These are phyloP conservation scores for Penicillium goetzii DNA, from an alignment of 495 filamentous ascomycete genomes.

Conservation along the genomic window DNA sequence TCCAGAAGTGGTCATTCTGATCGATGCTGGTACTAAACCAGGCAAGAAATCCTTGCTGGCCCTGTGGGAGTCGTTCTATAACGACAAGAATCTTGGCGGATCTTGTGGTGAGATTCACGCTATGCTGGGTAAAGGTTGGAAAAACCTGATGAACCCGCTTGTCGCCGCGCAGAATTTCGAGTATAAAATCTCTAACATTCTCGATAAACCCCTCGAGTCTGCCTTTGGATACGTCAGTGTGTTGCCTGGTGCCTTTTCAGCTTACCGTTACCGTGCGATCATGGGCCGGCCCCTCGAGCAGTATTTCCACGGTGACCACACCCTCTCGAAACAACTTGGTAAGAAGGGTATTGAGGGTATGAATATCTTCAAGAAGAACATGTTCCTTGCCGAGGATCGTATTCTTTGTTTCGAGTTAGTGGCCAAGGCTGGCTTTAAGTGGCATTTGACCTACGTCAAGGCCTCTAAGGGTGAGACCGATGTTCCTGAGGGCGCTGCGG, in stretches of 20 bases:
- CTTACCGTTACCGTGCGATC: constrained; percentile 94
- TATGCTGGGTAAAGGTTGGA: constrained; percentile 89
- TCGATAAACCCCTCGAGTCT: constrained; percentile 97
- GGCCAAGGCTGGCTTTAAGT: constrained; percentile 96
- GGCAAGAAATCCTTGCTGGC: constrained; percentile 87
- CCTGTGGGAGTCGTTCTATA: constrained; percentile 98
- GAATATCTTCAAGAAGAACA: constrained; percentile 99
- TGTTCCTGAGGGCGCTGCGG: constrained; percentile 91
- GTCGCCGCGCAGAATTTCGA: constrained; percentile 98
- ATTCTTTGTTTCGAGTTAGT: constrained; percentile 99
- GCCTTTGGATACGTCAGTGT: constrained; percentile 97
- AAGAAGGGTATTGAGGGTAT: constrained; percentile 99
- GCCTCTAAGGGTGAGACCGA: constrained; percentile 98
- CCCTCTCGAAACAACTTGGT: constrained; percentile 85
- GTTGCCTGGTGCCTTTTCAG: constrained; percentile 96
- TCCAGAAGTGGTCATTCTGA: constrained; percentile 92
- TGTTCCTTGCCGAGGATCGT: constrained; percentile 99
- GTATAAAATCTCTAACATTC: constrained; percentile 98
- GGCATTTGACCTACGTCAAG: constrained; percentile 98
- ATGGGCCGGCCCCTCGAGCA: constrained; percentile 96
- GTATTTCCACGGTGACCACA: constrained; percentile 99
- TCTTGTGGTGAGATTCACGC: constrained; percentile 99
- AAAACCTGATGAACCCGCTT: constrained; percentile 88
- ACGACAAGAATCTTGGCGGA: constrained; percentile 95
- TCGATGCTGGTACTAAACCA: constrained; percentile 96